Conservation (phyloP, 2,329 filamentous ascomycete species). For the Beauveria bassiana region DNA sequence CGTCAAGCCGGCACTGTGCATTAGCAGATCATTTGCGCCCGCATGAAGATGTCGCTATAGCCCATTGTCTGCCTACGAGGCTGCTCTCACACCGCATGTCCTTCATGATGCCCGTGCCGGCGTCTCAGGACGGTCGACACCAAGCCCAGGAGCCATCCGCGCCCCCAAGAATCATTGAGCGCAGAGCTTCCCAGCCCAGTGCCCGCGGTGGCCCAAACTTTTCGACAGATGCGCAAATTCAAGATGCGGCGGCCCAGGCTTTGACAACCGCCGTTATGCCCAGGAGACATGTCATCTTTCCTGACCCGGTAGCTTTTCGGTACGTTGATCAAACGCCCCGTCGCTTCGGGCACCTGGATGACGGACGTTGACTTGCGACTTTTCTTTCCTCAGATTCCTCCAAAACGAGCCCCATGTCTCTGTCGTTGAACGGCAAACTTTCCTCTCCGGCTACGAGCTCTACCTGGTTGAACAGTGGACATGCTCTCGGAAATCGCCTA, state of each 20-base stretch:
- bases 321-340: constrained; percentile 18
- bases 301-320: constrained; percentile 51
- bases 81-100: constrained; percentile 30
- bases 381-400: constrained; percentile 51
- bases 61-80: constrained; percentile 15
- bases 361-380: not conserved
- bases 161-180: constrained; percentile 16
- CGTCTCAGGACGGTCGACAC: constrained; percentile 18
- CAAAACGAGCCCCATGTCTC: constrained; percentile 74
- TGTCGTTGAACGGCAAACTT: constrained; percentile 63
- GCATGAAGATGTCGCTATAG: constrained; percentile 7
- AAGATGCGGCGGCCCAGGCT: constrained; percentile 17
- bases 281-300: constrained; percentile 44
- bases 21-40: not conserved
- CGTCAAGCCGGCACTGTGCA: not conserved
- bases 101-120: constrained; percentile 28
- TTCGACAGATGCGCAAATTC: constrained; percentile 14
- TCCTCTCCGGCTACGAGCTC: constrained; percentile 77
- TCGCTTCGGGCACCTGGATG: no score
- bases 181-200: constrained; percentile 17
- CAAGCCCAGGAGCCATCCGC: constrained; percentile 21
- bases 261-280: constrained; percentile 19
- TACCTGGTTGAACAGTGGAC: constrained; percentile 98
- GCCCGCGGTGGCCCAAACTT: constrained; percentile 17
- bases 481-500: constrained; percentile 82